A percentile compares a stretch with the other conserved stretches of the same genome.
Conservation (phyloP, 2,329 filamentous ascomycete genomes). For the Pochonia chlamydosporia region DNA sequence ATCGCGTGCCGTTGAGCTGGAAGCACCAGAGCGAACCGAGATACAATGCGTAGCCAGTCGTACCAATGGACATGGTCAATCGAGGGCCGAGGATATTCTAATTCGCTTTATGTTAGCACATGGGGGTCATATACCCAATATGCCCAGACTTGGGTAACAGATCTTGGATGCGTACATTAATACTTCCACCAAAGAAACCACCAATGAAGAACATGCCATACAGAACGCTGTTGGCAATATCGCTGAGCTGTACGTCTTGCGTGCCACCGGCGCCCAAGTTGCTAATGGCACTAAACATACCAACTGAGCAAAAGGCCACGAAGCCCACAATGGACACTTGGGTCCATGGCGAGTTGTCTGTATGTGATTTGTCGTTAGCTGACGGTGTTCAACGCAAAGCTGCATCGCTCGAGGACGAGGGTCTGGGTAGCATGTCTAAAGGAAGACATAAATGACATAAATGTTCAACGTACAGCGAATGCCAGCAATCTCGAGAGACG, state of each 20-base stretch:
- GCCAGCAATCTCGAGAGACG: conserved; percentile 1
- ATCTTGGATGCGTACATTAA: conserved; percentile 4
- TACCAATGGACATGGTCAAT: conserved; percentile 5
- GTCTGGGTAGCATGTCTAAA: too few species aligned
- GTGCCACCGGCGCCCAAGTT: conserved; percentile 53
- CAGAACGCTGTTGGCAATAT: conserved; percentile 43
- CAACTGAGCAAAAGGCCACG: conserved; percentile 24
- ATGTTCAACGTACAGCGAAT: conserved; percentile 2
- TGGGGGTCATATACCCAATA: background rate
- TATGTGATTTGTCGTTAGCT: background rate
- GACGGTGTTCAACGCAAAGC: background rate
- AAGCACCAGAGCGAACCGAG: conserved; percentile 9
- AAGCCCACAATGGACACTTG: conserved; percentile 16
- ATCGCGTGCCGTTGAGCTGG: conserved; percentile 6
- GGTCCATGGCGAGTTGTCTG: conserved; percentile 10
- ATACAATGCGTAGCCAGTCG: conserved; percentile 7
- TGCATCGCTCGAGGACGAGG: too few species aligned
- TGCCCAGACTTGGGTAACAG: background rate
- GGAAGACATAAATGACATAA: background rate
- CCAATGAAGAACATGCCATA: conserved; percentile 7
- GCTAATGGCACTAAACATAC: conserved; percentile 61
- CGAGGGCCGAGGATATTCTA: conserved; percentile 7
- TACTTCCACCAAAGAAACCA: conserved; percentile 8
- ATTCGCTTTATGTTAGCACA: background rate
- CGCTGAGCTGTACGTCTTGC: conserved; percentile 8